Evolutionary conservation across 148 eudicot species (phyloP).

Genomic region (Silene conica): DNA sequence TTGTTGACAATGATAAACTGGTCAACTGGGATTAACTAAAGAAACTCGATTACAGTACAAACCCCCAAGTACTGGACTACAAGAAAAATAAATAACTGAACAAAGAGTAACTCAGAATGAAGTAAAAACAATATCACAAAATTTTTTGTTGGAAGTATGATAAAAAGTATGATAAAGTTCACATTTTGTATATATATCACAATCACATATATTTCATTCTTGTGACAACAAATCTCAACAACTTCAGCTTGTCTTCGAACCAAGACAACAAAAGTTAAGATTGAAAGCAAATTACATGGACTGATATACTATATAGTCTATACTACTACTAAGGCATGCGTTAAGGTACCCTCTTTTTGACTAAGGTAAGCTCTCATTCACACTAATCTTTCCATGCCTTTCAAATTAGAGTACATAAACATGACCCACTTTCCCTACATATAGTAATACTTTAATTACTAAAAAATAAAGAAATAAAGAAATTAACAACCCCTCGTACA

Average conservation of each 20-base stretch:
- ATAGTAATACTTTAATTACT: neutral
- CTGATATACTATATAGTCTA: neutral
- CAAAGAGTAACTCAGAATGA: too few species aligned
- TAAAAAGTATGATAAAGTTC: neutral
- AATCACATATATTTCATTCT: conserved; percentile 14
- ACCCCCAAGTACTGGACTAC: too few species aligned
- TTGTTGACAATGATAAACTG: too few species aligned
- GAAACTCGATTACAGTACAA: too few species aligned
- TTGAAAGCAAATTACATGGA: conserved; percentile 26
- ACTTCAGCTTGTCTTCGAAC: conserved; percentile 29
- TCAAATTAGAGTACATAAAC: conserved; percentile 15
- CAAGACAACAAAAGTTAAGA: conserved; percentile 24
- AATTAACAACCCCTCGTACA: neutral
- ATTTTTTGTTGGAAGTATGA: too few species aligned
- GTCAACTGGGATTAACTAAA: too few species aligned
- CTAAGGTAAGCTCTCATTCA: conserved; percentile 30
- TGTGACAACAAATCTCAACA: conserved; percentile 34
- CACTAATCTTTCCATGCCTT: conserved; percentile 18
- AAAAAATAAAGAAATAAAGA: neutral
- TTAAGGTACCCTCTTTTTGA: conserved; percentile 31
- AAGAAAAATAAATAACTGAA: too few species aligned
- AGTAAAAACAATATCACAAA: too few species aligned
- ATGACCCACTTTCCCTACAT: conserved; percentile 23
- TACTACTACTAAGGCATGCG: conserved; percentile 13
- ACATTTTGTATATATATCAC: neutral